Conservation (phyloP, 208 protist species). For the Leishmania lainsoni region DNA sequence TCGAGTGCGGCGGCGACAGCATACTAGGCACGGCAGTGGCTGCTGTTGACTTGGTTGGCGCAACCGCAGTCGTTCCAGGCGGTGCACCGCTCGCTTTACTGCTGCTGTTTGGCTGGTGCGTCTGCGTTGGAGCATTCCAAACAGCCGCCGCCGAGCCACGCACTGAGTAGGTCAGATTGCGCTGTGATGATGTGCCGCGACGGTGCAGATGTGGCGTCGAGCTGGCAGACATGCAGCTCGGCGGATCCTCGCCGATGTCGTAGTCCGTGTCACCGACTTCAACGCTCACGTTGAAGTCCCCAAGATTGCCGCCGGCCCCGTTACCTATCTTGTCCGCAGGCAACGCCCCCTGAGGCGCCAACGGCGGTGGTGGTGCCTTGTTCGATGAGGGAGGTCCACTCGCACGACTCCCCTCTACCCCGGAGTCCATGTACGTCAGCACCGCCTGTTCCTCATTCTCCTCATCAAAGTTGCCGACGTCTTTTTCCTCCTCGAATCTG, state of each 20-base stretch:
- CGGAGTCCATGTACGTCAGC: constrained; percentile 52
- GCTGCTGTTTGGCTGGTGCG: background rate
- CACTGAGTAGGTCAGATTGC: background rate
- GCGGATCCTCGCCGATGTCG: constrained; percentile 16
- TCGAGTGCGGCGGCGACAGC: constrained; percentile 18
- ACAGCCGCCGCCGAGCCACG: background rate
- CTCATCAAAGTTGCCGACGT: constrained; percentile 40
- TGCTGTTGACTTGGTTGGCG: background rate
- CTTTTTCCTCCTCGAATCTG: constrained; percentile 9
- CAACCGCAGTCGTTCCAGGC: background rate
- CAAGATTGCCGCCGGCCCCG: background rate
- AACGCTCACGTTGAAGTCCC: constrained; percentile 6
- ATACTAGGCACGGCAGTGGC: background rate
- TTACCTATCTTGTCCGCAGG: background rate
- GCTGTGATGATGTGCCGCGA: constrained; percentile 5
- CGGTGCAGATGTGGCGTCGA: constrained; percentile 6
- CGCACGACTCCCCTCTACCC: background rate
- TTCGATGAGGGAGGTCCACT: background rate
- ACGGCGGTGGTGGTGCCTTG: background rate
- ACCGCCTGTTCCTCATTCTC: constrained; percentile 68
- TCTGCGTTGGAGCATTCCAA: background rate
- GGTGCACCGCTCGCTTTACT: background rate
- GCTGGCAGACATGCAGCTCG: constrained; percentile 8
- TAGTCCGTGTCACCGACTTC: background rate
- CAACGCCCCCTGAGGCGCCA: background rate